Evolutionary conservation across 108 stramenopile species (phyloP), one percentile per base, ranked within the genome.

Genomic region (Pseudonitzschia delicatissima): DNA sequence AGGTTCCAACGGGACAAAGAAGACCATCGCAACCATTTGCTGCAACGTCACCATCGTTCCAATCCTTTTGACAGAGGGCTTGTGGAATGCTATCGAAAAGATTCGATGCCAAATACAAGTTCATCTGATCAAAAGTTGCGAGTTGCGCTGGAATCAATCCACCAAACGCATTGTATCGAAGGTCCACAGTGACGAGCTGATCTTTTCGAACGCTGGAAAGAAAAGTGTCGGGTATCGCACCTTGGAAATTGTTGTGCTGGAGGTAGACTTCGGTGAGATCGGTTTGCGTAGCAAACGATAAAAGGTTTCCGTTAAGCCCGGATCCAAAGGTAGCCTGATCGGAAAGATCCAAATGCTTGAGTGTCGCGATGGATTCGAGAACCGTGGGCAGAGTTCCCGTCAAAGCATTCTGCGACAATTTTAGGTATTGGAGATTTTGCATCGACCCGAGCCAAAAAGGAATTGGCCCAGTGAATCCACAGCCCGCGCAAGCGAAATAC

Each of bases 1-100:
- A 92, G 8, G 64, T 78, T 12, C 85, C 84, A 9, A 61, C 44
- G 9, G 72, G 79, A 68, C 91, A 92, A 20, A 92, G 55, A 49
- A 92, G 82, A 1, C 81, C 86, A 64, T 88, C 84, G 48, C 91
- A 92, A 12, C 74, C 66, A 48, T 58, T 62, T 28, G 45, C 48
- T 47, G 73, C 77, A 42, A 90, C 82, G 61, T 87, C 84, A 15
- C 87, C 76, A 36, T 78, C 52, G 50, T 80, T 84, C 83, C 83
- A 84, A 42, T 40, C 39, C 9, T 39, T 61, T 61, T 20, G 23
- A 51, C 82, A 83, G 5, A 83, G 40, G 18, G 49, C 58, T 9
- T 39, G 26, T 2, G 76, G 68, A 35, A 83, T 68, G 5, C 33
- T 57, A 27, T 55, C 31, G 20, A 83, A 53, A 28, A 45, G 9